Evolutionary conservation across 805 yeast species (phyloP), one percentile per base, ranked within the genome.

Genomic region (Wickerhamiella shivajii): DNA sequence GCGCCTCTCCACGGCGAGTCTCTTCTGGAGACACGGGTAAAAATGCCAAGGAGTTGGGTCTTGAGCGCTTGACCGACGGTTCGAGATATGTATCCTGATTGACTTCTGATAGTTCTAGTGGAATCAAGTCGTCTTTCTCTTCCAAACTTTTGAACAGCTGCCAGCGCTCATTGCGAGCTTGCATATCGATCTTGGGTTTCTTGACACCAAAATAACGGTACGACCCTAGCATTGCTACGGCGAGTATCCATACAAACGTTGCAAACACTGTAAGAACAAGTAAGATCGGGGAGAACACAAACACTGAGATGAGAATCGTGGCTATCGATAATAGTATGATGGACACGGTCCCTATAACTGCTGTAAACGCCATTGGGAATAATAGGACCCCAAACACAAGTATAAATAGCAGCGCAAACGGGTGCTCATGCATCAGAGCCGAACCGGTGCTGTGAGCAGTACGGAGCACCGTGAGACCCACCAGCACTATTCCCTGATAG

Each of bases 251-350:
- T 5, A 31, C 22, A 3, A 31, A 5, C 12, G 36, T 24, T 4
- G 40, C 39, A 11, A 34, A 10, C 5, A 35, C 18, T 3, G 36
- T 24, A 6, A 39, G 27, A 15, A 27, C 17, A 15, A 39, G 5
- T 19, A 43, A 33, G 4, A 40, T 16, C 6, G 47, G 47, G 9
- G 42, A 34, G 12, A 41, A 33, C 6, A 41, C 22, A 11, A 38
- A 31, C 4, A 29, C 36, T 13, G 31, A 39, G 10, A 36, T 28
- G 3, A 38, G 18, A 3, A 32, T 27, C 3, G 38, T 37, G 18
- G 30, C 27, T 12, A 33, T 14, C 6, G 38, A 31, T 11, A 27
- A 22, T 16, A 25, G 18, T 10, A 39, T 20, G 6, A 38, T 18
- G 7, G 33, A 7, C n/a, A 25, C 8, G n/a, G 38, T 25, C 14